phyloP scores from a whole-genome alignment of 176 grass and related monocot species.

The Pharus latifolius region DNA sequence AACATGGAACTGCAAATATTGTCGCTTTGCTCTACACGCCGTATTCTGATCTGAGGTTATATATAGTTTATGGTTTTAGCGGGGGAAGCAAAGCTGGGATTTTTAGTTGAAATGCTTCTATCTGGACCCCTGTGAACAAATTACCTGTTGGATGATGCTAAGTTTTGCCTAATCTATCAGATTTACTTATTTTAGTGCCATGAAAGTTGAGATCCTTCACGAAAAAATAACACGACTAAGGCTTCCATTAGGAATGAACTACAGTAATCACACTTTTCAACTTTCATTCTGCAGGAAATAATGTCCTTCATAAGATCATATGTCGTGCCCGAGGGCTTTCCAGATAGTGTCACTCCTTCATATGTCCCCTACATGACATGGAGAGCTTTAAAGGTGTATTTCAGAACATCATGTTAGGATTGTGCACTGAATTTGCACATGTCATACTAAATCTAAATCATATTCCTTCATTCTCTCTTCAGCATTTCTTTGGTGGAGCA shows the following conservation, averaged over 20 bases:
- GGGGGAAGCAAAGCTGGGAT: neutral
- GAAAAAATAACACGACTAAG: neutral
- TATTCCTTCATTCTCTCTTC: neutral
- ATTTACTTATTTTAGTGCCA: neutral
- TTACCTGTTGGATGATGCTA: neutral
- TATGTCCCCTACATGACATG: constrained; percentile 99
- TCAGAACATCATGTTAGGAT: neutral
- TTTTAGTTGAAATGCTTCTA: neutral
- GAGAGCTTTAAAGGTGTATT: constrained; percentile 89
- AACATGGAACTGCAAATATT: neutral
- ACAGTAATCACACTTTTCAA: neutral
- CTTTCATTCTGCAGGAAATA: constrained; percentile 52
- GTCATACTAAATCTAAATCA: neutral
- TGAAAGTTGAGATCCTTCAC: neutral
- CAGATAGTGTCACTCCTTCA: constrained; percentile 84
- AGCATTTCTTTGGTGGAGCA: constrained; percentile 99
- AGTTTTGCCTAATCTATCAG: neutral
- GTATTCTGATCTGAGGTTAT: neutral
- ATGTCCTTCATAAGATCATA: constrained; percentile 89
- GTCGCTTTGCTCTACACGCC: neutral
- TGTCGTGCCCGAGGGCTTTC: constrained; percentile 96
- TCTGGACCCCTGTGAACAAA: neutral
- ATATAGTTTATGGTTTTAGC: neutral
- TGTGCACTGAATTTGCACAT: neutral
- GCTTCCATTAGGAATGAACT: constrained; percentile 1